phyloP scores from a whole-genome alignment of 2,329 filamentous ascomycete species.

The Xylariales sp. region DNA sequence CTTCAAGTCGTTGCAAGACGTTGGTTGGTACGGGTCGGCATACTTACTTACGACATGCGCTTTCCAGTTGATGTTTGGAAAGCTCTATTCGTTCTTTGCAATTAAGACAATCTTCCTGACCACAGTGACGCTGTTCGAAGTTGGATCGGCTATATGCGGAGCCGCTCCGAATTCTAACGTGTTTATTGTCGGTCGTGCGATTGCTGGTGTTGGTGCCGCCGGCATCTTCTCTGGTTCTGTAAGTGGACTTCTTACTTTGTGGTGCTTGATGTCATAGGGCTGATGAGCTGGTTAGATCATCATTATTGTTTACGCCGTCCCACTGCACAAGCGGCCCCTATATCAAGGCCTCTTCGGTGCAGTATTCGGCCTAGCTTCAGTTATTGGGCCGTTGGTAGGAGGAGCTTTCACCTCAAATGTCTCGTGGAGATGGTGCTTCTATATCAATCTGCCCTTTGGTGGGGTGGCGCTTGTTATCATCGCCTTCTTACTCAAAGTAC shows the following conservation, averaged over 20 bases:
- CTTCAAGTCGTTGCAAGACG: conserved; percentile 31
- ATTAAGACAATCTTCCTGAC: conserved; percentile 29
- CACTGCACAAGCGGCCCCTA: conserved; percentile 27
- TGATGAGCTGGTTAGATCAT: no score
- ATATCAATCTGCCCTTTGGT: conserved; percentile 35
- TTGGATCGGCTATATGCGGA: conserved; percentile 35
- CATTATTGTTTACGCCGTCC: conserved; percentile 29
- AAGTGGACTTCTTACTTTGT: conserved; percentile 16
- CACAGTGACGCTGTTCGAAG: conserved; percentile 30
- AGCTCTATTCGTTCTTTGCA: conserved; percentile 34
- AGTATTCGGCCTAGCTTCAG: conserved; percentile 30
- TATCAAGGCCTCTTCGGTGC: conserved; percentile 31
- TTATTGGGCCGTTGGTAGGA: conserved; percentile 32
- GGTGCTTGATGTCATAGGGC: no score
- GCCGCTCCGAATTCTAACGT: conserved; percentile 33
- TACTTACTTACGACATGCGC: conserved; percentile 32
- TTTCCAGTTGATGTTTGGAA: conserved; percentile 36
- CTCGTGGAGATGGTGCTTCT: conserved; percentile 36
- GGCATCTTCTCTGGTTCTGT: conserved; percentile 34
- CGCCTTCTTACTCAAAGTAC: conserved; percentile 20
- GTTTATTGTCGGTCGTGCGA: conserved; percentile 36
- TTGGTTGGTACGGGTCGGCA: conserved; percentile 36
- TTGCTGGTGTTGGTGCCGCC: conserved; percentile 33
- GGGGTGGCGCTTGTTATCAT: conserved; percentile 24
- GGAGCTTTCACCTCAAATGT: conserved; percentile 33